Evolutionary conservation across 2,329 filamentous ascomycete genomes (phyloP), one percentile per base, ranked within the genome.

Genomic region (Hymenoscyphus scutula): DNA sequence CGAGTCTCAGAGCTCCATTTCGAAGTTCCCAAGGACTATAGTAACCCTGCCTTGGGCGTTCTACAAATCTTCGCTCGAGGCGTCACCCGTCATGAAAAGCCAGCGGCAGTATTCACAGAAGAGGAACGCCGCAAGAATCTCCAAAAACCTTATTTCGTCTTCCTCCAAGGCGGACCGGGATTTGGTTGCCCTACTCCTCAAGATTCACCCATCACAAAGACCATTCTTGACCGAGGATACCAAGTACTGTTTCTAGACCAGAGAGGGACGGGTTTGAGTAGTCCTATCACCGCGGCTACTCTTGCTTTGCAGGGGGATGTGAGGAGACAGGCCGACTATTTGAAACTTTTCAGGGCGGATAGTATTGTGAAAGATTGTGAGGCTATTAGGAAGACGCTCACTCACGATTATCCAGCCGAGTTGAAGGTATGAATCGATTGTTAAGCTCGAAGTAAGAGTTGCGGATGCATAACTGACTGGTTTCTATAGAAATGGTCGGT

Each of bases 301-400:
- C 81, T 97, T 4, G 82, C 84, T 37, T 78, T 84, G 13, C 82
- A 87, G 45, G 89, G 89, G 5, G 83, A 84, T 63, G 78, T 84
- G 1, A 76, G 83, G 54, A 84, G 85, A 62, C 92, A 97, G 76
- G 89, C 89, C 6, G 83, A 87, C 59, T 96, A 97, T 71, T 82
- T 98, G 66, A 90, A 89, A 74, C 81, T 87, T 45, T 97, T 97
- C 79, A 86, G 94, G 51, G 92, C 94, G 37, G 93, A 97, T 76
- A 95, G 84, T 72, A 96, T 96, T 58, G 92, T 98, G 48, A 86
- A 85, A 55, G 94, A 98, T 72, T 91, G 89, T 67, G 94, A 98
- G 74, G 92, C 93, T 4, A 86, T 98, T 34, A 85, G 94, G 5
- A 84, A 87, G 70, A 88, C 83, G 45, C 79, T 98, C 60, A 95